Conservation (phyloP, 352 stramenopile species). For the Chloridella minuta region DNA sequence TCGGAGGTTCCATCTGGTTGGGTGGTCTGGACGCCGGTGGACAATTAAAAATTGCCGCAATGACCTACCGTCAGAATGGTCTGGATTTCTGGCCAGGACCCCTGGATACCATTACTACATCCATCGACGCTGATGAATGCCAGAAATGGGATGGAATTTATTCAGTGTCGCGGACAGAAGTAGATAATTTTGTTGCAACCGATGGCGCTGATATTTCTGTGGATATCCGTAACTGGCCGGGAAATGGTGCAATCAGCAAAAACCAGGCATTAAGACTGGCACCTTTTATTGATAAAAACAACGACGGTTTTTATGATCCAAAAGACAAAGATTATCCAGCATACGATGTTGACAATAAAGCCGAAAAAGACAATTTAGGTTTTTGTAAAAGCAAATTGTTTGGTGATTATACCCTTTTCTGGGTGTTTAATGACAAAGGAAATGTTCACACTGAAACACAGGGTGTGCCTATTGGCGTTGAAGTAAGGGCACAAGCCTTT, state of each 20-base stretch:
- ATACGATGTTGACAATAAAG: too few relatives aligned
- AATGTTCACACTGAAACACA: neutral
- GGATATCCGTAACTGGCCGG: too few relatives aligned
- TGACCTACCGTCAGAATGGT: neutral
- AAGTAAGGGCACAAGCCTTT: neutral
- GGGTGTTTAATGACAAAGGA: neutral
- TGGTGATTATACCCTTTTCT: neutral
- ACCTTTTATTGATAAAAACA: neutral
- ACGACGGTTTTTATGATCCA: neutral
- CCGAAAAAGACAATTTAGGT: too few relatives aligned
- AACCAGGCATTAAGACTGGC: neutral
- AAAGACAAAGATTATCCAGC: neutral
- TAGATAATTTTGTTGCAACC: neutral
- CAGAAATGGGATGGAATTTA: too few relatives aligned
- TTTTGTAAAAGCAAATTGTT: too few relatives aligned
- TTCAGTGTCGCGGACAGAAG: neutral
- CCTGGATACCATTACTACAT: neutral
- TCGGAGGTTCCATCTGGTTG: neutral
- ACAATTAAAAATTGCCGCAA: neutral
- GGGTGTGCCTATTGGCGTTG: neutral
- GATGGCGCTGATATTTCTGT: too few relatives aligned
- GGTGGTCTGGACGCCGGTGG: neutral
- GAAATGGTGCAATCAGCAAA: neutral
- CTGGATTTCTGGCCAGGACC: neutral
- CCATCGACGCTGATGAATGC: too few relatives aligned